Conservation (phyloP, 2,329 filamentous ascomycete genomes). For the Chlorencoelia australis region DNA sequence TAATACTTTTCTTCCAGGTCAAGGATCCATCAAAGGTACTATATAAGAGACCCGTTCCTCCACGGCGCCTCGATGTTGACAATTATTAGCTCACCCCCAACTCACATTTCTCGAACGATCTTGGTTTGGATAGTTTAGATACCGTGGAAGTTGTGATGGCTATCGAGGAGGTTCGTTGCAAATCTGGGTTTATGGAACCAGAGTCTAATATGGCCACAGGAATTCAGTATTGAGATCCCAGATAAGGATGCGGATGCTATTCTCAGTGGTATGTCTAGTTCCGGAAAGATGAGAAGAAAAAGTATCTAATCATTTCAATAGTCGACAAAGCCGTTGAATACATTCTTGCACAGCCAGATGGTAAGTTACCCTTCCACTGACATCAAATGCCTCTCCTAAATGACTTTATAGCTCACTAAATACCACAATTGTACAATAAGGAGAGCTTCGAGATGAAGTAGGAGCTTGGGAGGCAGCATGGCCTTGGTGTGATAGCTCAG, state of each 20-base stretch:
- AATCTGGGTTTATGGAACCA: not conserved
- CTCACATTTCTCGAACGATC: constrained; percentile 93
- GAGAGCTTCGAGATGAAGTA: constrained; percentile 4
- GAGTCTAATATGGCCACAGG: constrained; percentile 28
- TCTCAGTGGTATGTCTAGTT: constrained; percentile 54
- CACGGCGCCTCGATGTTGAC: constrained; percentile 20
- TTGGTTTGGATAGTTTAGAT: constrained; percentile 93
- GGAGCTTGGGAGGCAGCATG: constrained; percentile 9
- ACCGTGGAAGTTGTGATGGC: constrained; percentile 99
- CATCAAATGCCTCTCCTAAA: not conserved
- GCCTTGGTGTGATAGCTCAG: constrained; percentile 13
- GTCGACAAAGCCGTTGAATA: constrained; percentile 70
- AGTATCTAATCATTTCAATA: constrained; percentile 27
- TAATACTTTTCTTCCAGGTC: constrained; percentile 41
- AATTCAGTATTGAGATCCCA: constrained; percentile 70
- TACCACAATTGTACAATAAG: constrained; percentile 22
- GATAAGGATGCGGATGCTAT: constrained; percentile 72
- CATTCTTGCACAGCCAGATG: constrained; percentile 66
- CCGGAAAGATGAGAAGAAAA: not conserved
- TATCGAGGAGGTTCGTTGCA: constrained; percentile 73
- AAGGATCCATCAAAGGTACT: constrained; percentile 54
- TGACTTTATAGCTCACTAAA: constrained; percentile 24
- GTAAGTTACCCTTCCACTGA: constrained; percentile 35
- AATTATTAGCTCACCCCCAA: constrained; percentile 60
- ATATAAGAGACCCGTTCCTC: no score